Conservation (phyloP, 202 grass and related monocot species). For the Hordeum pubiflorum region DNA sequence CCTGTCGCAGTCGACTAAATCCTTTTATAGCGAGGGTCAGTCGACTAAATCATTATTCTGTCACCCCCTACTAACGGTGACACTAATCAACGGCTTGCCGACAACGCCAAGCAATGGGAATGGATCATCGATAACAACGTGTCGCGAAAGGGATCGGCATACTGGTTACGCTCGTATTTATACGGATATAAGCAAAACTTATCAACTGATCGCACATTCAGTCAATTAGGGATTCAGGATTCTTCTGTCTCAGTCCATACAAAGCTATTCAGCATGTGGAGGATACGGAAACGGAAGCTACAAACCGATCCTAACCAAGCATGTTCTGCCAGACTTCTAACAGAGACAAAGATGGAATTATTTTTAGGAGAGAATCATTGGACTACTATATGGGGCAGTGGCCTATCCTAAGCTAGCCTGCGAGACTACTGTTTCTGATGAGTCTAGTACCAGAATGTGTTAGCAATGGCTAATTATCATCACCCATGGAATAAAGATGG, state of each 20-base stretch:
- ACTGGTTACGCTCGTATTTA: not conserved
- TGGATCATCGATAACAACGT: slow-evolving; percentile 17
- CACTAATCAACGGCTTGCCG: slow-evolving; percentile 22
- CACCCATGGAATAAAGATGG: slow-evolving; percentile 41
- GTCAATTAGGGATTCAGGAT: not conserved
- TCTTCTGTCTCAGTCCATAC: not conserved
- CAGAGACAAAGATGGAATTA: not conserved
- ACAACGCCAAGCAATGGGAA: slow-evolving; percentile 25
- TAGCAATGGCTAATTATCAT: slow-evolving; percentile 37
- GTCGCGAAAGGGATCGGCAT: slow-evolving; percentile 19
- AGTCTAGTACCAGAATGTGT: slow-evolving; percentile 24
- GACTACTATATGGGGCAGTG: not conserved
- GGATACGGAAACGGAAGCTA: slow-evolving; percentile 16
- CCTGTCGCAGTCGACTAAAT: too few species aligned
- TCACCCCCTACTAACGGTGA: not conserved
- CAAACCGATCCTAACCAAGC: slow-evolving; percentile 8
- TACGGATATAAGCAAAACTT: not conserved
- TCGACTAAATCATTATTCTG: too few species aligned
- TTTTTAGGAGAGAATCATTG: not conserved
- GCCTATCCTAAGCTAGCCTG: not conserved
- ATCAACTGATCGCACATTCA: not conserved
- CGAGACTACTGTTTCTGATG: slow-evolving; percentile 33
- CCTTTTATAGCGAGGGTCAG: too few species aligned
- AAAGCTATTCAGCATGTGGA: not conserved
- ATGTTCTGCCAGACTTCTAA: not conserved